Percentiles rank a stretch among this genome's conserved stretches.
These are phyloP conservation scores for Meyerozyma smithsonii DNA, from an alignment of 1,139 yeast species.

Conservation along the genomic window DNA sequence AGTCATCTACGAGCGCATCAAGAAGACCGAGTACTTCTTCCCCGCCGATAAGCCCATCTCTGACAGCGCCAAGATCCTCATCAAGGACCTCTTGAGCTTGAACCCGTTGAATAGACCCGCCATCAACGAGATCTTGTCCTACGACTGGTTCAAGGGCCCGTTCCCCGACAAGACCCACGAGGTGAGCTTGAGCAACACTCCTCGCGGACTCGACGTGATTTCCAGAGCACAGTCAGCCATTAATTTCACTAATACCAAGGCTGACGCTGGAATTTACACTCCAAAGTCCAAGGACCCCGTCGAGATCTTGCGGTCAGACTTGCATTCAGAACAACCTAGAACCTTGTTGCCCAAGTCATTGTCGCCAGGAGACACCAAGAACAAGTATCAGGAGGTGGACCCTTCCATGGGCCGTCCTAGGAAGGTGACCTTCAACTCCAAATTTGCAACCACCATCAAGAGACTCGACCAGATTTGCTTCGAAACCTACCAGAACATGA, in stretches of 20 bases:
- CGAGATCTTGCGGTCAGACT: slow-evolving; percentile 64
- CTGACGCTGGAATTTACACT: slow-evolving; percentile 58
- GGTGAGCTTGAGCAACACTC: slow-evolving; percentile 52
- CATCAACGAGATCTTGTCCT: slow-evolving; percentile 70
- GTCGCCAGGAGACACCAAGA: slow-evolving; percentile 89
- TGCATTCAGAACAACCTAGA: slow-evolving; percentile 65
- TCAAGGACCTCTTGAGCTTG: slow-evolving; percentile 65
- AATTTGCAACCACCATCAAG: slow-evolving; percentile 35
- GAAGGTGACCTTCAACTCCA: slow-evolving; percentile 40
- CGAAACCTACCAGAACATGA: slow-evolving; percentile 41
- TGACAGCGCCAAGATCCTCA: slow-evolving; percentile 65
- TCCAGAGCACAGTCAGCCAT: slow-evolving; percentile 59
- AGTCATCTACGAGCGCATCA: slow-evolving; percentile 87
- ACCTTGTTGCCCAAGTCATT: slow-evolving; percentile 79
- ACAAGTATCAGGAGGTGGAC: slow-evolving; percentile 75
- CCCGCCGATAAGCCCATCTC: slow-evolving; percentile 73
- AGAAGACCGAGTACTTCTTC: slow-evolving; percentile 73
- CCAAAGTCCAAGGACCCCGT: slow-evolving; percentile 58
- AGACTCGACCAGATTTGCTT: slow-evolving; percentile 35
- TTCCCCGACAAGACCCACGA: slow-evolving; percentile 74
- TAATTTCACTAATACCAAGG: slow-evolving; percentile 66
- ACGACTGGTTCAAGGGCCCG: slow-evolving; percentile 80
- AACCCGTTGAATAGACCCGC: slow-evolving; percentile 83
- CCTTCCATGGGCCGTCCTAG: slow-evolving; percentile 37
- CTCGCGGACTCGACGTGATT: slow-evolving; percentile 53